These are phyloP conservation scores for Schrenkiella parvula DNA, from an alignment of 345 rosid genomes.

Conservation along the genomic window DNA sequence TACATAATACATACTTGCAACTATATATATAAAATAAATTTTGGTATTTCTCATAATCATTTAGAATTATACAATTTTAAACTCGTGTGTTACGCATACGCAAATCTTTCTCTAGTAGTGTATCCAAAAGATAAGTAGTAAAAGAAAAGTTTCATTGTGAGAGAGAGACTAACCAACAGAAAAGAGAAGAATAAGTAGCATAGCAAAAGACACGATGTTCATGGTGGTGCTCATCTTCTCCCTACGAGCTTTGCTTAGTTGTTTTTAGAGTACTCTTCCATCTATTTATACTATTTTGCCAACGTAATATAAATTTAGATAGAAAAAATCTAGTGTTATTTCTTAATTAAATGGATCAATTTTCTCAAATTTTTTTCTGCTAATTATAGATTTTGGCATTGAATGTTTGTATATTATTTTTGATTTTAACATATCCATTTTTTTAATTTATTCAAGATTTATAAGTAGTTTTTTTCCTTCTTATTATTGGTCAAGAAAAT, in stretches of 20 bases:
- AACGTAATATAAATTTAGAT: not conserved
- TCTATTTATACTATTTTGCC: not conserved
- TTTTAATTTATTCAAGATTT: not conserved
- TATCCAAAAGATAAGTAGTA: not conserved
- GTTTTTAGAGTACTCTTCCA: not conserved
- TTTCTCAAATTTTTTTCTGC: not conserved
- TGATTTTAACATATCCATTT: not conserved
- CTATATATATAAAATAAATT: too few species aligned
- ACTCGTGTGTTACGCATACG: too few species aligned
- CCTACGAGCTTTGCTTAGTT: not conserved
- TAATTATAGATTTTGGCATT: not conserved
- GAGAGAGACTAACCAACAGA: constrained; percentile 1
- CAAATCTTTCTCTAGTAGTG: too few species aligned
- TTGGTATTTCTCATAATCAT: too few species aligned
- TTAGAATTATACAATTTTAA: too few species aligned
- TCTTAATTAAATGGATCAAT: not conserved
- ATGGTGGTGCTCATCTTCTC: not conserved
- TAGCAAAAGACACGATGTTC: constrained; percentile 1
- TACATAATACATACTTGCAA: too few species aligned
- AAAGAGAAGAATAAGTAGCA: constrained; percentile 6
- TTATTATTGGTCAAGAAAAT: too few species aligned
- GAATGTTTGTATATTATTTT: too few species aligned
- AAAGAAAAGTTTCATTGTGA: not conserved
- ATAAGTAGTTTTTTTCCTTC: too few species aligned
- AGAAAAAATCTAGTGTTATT: not conserved